Conservation (phyloP, 192 early-diverging fungal genomes). For the Coemansia sp. region DNA sequence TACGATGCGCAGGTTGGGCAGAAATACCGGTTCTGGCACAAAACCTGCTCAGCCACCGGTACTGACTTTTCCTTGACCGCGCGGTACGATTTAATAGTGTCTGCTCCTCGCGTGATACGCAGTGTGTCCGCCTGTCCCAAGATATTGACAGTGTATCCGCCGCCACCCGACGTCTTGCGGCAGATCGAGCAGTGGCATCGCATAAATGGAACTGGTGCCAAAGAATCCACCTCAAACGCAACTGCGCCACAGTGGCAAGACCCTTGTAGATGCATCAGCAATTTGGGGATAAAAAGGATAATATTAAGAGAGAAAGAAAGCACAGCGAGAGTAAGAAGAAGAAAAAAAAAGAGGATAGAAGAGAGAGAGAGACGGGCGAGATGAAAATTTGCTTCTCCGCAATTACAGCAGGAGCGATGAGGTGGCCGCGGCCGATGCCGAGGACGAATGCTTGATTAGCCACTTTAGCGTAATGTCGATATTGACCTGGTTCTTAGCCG, state of each 20-base stretch:
- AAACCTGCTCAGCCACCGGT: constrained; percentile 36
- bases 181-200: constrained; percentile 69
- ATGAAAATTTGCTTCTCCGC: not conserved
- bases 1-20: constrained; percentile 62
- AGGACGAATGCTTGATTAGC: constrained; percentile 81
- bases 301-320: constrained; percentile 9
- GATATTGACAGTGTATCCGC: constrained; percentile 62
- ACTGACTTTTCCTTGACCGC: constrained; percentile 48
- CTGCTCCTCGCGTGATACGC: constrained; percentile 36
- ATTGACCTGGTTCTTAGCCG: constrained; percentile 96
- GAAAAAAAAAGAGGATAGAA: not conserved
- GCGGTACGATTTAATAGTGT: constrained; percentile 44
- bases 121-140: constrained; percentile 56
- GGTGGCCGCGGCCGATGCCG: constrained; percentile 21
- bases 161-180: constrained; percentile 65
- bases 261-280: constrained; percentile 58
- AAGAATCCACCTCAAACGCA: constrained; percentile 55
- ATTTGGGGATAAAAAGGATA: not conserved
- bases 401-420: constrained; percentile 13
- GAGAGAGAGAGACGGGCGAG: not conserved
- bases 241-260: constrained; percentile 68
- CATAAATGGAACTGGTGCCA: constrained; percentile 62
- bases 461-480: constrained; percentile 97
- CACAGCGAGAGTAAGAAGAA: constrained; percentile 1
- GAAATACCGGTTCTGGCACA: constrained; percentile 61